Evolutionary conservation across 1,139 yeast genomes (phyloP).

Genomic region (Magnusiomyces suaveolens): DNA sequence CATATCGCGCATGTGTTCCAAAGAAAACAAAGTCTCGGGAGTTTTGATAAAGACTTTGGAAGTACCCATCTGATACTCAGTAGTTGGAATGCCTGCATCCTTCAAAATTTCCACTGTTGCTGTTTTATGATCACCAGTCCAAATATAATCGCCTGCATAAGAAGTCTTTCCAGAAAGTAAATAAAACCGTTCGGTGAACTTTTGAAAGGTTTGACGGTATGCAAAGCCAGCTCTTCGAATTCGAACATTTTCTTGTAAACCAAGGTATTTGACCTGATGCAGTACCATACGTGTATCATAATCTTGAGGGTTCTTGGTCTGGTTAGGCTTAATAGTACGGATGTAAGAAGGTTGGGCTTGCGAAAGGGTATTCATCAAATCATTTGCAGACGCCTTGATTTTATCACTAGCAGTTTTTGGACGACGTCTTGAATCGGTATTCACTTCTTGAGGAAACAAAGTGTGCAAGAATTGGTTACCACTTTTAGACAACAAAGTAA

Average conservation of each 20-base stretch:
- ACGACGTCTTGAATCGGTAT: conserved; percentile 53
- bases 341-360: conserved; percentile 90
- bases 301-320: conserved; percentile 81
- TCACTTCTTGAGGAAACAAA: conserved; percentile 71
- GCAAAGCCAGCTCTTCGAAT: conserved; percentile 99
- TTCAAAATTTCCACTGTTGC: conserved; percentile 73
- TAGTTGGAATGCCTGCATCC: conserved; percentile 68
- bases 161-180: conserved; percentile 81
- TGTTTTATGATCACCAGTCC: conserved; percentile 78
- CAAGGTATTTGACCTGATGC: conserved; percentile 93
- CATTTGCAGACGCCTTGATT: conserved; percentile 85
- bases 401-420: conserved; percentile 98
- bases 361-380: conserved; percentile 78
- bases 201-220: conserved; percentile 91
- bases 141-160: conserved; percentile 95
- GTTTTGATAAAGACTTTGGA: conserved; percentile 94
- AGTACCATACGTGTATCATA: conserved; percentile 83
- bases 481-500: conserved; percentile 68
- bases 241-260: conserved; percentile 92
- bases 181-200: conserved; percentile 93
- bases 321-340: conserved; percentile 96
- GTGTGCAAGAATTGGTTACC: conserved; percentile 53
- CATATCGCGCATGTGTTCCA: conserved; percentile 93
- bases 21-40: conserved; percentile 91
- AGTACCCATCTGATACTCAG: conserved; percentile 87